A percentile compares a stretch with the other conserved stretches of the same genome.
These are phyloP conservation scores for Lachnellula occidentalis DNA, from an alignment of 2,329 filamentous ascomycete genomes.

Conservation along the genomic window DNA sequence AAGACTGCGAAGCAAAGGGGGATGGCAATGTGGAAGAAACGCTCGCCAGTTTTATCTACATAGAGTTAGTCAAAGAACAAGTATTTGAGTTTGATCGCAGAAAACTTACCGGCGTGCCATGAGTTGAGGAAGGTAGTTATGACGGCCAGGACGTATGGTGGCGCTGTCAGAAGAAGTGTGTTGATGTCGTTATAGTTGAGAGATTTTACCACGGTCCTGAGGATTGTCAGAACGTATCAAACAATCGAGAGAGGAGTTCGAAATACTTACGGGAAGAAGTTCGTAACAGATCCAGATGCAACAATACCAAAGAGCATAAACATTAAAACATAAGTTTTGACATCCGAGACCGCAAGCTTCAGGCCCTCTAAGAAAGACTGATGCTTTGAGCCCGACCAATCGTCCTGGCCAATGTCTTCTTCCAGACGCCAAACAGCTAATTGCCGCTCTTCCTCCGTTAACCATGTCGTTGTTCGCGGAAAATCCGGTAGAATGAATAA, in stretches of 20 bases:
- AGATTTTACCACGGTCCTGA: slow-evolving; percentile 57
- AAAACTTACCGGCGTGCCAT: slow-evolving; percentile 49
- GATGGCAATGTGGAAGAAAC: slow-evolving; percentile 60
- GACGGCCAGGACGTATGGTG: slow-evolving; percentile 58
- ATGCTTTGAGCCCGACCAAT: slow-evolving; percentile 51
- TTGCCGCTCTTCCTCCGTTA: slow-evolving; percentile 49
- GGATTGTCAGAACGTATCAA: slow-evolving; percentile 33
- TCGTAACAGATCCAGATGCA: slow-evolving; percentile 54
- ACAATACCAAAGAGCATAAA: slow-evolving; percentile 49
- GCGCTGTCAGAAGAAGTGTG: slow-evolving; percentile 58
- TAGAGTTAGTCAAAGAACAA: background rate
- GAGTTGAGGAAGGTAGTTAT: slow-evolving; percentile 60
- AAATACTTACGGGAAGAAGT: slow-evolving; percentile 52
- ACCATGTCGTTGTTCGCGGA: slow-evolving; percentile 53
- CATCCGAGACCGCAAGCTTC: slow-evolving; percentile 48
- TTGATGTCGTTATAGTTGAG: slow-evolving; percentile 56
- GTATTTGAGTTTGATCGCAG: background rate
- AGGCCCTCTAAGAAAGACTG: slow-evolving; percentile 49
- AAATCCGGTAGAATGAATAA: slow-evolving; percentile 63
- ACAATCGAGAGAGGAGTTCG: slow-evolving; percentile 39
- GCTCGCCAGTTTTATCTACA: slow-evolving; percentile 60
- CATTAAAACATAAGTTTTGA: slow-evolving; percentile 38
- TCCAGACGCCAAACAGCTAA: slow-evolving; percentile 57
- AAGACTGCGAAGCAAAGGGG: slow-evolving; percentile 57
- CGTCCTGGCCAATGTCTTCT: slow-evolving; percentile 60